Conservation (phyloP, 2,329 filamentous ascomycete genomes). For the Pestalotiopsis sp. region DNA sequence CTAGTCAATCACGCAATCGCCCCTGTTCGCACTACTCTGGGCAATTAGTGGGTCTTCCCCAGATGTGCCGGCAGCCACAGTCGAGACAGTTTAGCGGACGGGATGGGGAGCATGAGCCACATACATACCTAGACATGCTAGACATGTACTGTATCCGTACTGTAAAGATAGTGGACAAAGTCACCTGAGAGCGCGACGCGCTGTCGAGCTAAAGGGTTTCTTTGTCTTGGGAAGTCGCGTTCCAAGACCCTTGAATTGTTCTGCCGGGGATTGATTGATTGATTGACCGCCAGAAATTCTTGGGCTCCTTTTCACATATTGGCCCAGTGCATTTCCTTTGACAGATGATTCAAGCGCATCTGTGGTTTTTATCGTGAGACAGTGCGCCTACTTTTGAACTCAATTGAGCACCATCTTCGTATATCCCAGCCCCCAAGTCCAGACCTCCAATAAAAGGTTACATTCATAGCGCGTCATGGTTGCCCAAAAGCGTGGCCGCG, state of each 20-base stretch:
- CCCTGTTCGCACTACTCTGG: not conserved
- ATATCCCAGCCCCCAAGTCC: not conserved
- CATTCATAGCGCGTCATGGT: not conserved
- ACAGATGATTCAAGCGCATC: not conserved
- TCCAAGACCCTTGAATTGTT: not conserved
- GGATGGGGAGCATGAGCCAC: not conserved
- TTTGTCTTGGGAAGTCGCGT: not conserved
- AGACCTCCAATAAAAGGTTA: not conserved
- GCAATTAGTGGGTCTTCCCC: slow-evolving; percentile 1
- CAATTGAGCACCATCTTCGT: not conserved
- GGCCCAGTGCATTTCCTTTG: not conserved
- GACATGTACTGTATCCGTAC: not conserved
- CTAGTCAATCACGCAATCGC: slow-evolving; percentile 15
- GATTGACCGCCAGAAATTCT: not conserved
- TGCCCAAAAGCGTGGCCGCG: slow-evolving; percentile 6
- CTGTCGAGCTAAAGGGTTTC: not conserved
- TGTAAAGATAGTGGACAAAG: not conserved
- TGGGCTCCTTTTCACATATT: not conserved
- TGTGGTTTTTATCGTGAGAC: too few species aligned
- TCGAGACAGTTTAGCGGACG: not conserved
- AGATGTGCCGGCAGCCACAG: not conserved
- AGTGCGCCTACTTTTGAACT: not conserved
- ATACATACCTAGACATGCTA: not conserved
- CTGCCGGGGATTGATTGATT: not conserved
- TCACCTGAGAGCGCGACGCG: slow-evolving; percentile 10